Evolutionary conservation across 192 early-diverging fungal genomes (phyloP).

Genomic region (Coemansia sp.): DNA sequence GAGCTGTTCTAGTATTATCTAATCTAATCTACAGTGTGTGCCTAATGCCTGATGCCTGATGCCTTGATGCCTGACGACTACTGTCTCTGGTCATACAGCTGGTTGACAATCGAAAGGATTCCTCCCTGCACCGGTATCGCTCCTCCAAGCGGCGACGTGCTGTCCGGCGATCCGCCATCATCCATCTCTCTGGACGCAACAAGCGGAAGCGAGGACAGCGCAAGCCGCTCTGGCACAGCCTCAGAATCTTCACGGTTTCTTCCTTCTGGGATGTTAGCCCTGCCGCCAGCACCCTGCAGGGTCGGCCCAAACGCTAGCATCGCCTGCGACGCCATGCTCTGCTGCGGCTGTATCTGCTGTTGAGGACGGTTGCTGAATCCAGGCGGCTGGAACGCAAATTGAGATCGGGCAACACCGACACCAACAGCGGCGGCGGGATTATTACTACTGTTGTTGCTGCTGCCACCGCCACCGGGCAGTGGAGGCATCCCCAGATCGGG

Average conservation of each 20-base stretch:
- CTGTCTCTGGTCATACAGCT: conserved; percentile 33
- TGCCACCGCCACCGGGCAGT: conserved; percentile 11
- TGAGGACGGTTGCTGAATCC: conserved; percentile 19
- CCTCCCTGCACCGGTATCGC: conserved; percentile 12
- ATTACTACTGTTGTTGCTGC: background rate
- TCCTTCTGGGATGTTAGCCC: conserved; percentile 8
- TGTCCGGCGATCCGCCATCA: conserved; percentile 10
- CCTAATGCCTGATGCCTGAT: too few species aligned
- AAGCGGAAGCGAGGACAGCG: conserved; percentile 40
- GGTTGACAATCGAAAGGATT: conserved; percentile 44
- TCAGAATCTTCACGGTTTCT: background rate
- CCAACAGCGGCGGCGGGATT: background rate
- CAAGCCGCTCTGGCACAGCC: conserved; percentile 23
- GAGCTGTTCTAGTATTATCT: too few species aligned
- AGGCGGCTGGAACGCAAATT: conserved; percentile 45
- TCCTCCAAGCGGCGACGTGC: conserved; percentile 9
- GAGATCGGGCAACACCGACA: conserved; percentile 23
- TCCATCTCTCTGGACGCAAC: conserved; percentile 44
- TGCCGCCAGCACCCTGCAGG: conserved; percentile 10
- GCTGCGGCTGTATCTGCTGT: conserved; percentile 16
- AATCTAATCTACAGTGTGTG: too few species aligned
- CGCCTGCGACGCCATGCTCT: conserved; percentile 34
- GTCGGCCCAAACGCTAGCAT: conserved; percentile 51
- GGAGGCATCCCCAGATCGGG: conserved; percentile 14
- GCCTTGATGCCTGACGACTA: background rate